These are phyloP conservation scores for Crithidia bombi DNA, from an alignment of 208 protist species.

Conservation along the genomic window DNA sequence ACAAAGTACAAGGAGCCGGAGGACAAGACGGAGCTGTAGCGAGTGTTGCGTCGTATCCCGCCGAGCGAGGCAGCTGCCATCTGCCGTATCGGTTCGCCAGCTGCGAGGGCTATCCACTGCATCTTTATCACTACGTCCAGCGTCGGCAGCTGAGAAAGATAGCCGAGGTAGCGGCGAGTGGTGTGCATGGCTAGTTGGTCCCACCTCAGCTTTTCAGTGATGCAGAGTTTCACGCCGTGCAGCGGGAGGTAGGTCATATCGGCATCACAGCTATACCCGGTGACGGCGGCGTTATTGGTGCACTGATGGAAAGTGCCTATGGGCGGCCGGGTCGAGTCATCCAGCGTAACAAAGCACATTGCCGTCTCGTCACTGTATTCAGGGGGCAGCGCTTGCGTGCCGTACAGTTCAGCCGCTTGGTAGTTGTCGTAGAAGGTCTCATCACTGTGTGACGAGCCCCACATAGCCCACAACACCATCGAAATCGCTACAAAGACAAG, in stretches of 20 bases:
- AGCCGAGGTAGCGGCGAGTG: conserved; percentile 12
- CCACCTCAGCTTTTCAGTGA: neutral
- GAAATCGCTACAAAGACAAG: conserved; percentile 47
- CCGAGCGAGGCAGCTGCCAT: conserved; percentile 2
- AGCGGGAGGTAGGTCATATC: conserved; percentile 14
- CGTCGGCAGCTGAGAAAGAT: conserved; percentile 29
- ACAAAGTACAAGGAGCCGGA: conserved; percentile 66
- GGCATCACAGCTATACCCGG: neutral
- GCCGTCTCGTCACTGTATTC: neutral
- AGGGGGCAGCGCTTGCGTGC: neutral
- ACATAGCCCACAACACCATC: conserved; percentile 41
- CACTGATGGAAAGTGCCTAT: conserved; percentile 7
- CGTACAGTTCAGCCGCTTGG: neutral
- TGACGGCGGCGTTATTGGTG: neutral
- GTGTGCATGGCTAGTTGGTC: neutral
- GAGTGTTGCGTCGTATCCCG: conserved; percentile 38
- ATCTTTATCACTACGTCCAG: conserved; percentile 51
- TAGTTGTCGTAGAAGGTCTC: conserved; percentile 11
- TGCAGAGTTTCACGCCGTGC: neutral
- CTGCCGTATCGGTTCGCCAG: conserved; percentile 1
- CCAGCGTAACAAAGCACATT: neutral
- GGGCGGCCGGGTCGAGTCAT: neutral
- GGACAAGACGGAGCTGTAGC: conserved; percentile 40
- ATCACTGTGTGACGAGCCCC: conserved; percentile 18
- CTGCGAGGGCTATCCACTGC: conserved; percentile 51